phyloP scores from a whole-genome alignment of 495 filamentous ascomycete species.

The Xylaria castorea region DNA sequence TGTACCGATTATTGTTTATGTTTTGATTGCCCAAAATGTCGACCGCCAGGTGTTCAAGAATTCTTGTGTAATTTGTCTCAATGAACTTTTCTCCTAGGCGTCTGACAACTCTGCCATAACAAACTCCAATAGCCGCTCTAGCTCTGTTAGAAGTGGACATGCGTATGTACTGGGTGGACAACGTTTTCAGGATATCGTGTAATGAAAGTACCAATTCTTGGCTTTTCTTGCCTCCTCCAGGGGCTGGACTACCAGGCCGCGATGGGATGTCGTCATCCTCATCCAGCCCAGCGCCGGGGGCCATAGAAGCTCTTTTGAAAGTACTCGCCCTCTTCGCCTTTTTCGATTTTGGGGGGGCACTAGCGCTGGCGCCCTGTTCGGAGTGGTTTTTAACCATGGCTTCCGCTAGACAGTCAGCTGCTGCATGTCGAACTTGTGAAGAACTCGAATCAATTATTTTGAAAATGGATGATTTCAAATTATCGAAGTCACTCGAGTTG shows the following conservation, averaged over 20 bases:
- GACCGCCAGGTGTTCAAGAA: conserved; percentile 78
- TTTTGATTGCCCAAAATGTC: conserved; percentile 80
- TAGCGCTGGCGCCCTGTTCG: conserved; percentile 60
- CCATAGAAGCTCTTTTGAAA: conserved; percentile 71
- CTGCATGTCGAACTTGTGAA: conserved; percentile 77
- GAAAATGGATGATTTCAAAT: conserved; percentile 76
- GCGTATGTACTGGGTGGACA: conserved; percentile 83
- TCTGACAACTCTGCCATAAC: conserved; percentile 80
- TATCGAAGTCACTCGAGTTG: conserved; percentile 91
- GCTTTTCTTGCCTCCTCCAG: conserved; percentile 64
- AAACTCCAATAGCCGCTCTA: conserved; percentile 83
- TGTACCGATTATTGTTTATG: conserved; percentile 85
- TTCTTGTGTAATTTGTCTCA: conserved; percentile 78
- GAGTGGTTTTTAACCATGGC: conserved; percentile 82
- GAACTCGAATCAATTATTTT: conserved; percentile 84
- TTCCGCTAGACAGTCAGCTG: conserved; percentile 83
- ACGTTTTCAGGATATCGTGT: conserved; percentile 76
- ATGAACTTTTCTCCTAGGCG: conserved; percentile 77
- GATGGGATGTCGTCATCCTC: conserved; percentile 81
- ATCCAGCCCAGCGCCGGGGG: conserved; percentile 56
- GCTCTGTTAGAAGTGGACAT: conserved; percentile 79
- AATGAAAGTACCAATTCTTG: conserved; percentile 76
- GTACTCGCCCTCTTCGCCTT: conserved; percentile 70
- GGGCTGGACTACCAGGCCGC: conserved; percentile 76
- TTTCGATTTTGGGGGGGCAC: conserved; percentile 66